phyloP scores from a whole-genome alignment of 352 stramenopile genomes.

The Halophytophthora polymorphica region DNA sequence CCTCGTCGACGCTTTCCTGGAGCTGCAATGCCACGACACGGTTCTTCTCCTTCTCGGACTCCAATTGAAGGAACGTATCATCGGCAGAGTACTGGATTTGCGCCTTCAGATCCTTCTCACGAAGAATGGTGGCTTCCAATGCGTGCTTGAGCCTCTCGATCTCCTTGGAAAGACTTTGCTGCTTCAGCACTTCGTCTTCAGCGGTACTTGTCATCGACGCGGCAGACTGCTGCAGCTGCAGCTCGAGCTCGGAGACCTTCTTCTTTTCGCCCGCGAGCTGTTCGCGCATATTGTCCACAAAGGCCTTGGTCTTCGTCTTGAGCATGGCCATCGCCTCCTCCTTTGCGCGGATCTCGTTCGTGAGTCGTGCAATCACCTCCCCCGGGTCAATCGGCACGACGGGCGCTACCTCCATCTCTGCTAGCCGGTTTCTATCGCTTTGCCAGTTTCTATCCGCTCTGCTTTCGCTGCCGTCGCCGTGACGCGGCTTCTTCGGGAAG shows the following conservation, averaged over 20 bases:
- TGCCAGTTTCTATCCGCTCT: neutral
- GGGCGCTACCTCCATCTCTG: slow-evolving; percentile 17
- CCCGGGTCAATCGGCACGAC: slow-evolving; percentile 24
- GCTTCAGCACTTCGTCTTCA: slow-evolving; percentile 3
- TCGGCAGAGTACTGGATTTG: too few species aligned
- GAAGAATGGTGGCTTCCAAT: slow-evolving; percentile 21
- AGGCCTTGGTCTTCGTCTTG: slow-evolving; percentile 83
- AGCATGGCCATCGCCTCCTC: slow-evolving; percentile 78
- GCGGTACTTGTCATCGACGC: neutral
- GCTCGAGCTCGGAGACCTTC: slow-evolving; percentile 55
- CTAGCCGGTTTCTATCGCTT: neutral
- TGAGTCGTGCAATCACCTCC: slow-evolving; percentile 53
- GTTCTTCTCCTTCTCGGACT: too few species aligned
- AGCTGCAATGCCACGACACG: too few species aligned
- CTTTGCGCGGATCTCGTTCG: slow-evolving; percentile 59
- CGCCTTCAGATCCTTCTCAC: too few species aligned
- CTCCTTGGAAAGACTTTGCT: slow-evolving; percentile 20
- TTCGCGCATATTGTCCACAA: slow-evolving; percentile 73
- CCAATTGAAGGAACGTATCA: too few species aligned
- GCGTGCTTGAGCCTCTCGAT: slow-evolving; percentile 50
- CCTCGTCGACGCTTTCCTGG: too few species aligned
- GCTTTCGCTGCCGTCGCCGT: neutral
- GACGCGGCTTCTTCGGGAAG: slow-evolving; percentile 12
- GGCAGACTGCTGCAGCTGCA: slow-evolving; percentile 32
- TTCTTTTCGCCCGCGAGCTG: slow-evolving; percentile 65